phyloP scores from a whole-genome alignment of 202 grass and related monocot genomes.

The Elaeis oleifera region DNA sequence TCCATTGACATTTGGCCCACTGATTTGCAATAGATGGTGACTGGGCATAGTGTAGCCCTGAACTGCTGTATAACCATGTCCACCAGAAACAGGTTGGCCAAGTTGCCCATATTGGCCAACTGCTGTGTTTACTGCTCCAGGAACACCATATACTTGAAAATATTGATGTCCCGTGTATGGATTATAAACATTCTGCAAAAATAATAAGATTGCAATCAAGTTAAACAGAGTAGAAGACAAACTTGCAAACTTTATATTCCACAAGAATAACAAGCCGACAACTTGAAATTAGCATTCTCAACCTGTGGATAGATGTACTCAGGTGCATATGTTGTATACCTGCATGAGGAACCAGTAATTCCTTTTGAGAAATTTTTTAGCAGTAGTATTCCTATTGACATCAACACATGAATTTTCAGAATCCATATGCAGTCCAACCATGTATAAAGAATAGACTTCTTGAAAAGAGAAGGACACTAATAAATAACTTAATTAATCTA shows the following conservation, averaged over 20 bases:
- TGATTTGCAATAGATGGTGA: constrained; percentile 38
- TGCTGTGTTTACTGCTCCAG: constrained; percentile 39
- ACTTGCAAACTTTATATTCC: constrained; percentile 3
- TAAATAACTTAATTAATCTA: too few species aligned
- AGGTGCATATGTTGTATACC: constrained; percentile 56
- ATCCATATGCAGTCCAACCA: too few species aligned
- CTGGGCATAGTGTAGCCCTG: constrained; percentile 44
- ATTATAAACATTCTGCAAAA: constrained; percentile 64
- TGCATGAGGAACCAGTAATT: constrained; percentile 31
- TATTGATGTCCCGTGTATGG: constrained; percentile 60
- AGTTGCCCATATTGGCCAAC: constrained; percentile 65
- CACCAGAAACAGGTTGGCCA: constrained; percentile 35
- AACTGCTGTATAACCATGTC: constrained; percentile 39
- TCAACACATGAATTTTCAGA: too few species aligned
- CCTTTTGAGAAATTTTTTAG: background rate
- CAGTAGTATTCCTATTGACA: too few species aligned
- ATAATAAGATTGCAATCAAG: constrained; percentile 46
- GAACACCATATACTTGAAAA: constrained; percentile 47
- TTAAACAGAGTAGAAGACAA: background rate
- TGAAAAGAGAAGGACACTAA: too few species aligned
- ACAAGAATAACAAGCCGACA: background rate
- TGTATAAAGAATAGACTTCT: too few species aligned
- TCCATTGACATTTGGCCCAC: constrained; percentile 45
- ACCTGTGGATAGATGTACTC: constrained; percentile 68
- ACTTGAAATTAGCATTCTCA: constrained; percentile 27